Conservation (phyloP, 148 eudicot species). For the Vaccinium darrowii region DNA sequence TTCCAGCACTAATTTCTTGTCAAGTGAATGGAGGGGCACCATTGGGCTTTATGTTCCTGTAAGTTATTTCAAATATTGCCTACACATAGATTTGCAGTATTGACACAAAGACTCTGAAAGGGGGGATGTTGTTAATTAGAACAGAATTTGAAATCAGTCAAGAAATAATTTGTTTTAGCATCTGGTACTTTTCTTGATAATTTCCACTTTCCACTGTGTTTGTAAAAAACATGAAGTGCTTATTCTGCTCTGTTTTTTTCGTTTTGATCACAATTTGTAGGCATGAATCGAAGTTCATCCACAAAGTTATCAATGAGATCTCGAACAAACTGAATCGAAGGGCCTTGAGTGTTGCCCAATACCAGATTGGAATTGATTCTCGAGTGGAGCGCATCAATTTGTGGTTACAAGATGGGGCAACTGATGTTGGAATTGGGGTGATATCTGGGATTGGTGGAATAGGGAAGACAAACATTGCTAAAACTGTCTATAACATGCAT, state of each 20-base stretch:
- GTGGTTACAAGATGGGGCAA: constrained; percentile 19
- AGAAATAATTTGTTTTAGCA: not conserved
- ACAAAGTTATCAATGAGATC: constrained; percentile 5
- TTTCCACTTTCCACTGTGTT: not conserved
- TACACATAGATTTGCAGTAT: not conserved
- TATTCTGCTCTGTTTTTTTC: not conserved
- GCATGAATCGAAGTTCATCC: constrained; percentile 14
- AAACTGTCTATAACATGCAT: not conserved
- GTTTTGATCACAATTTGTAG: not conserved
- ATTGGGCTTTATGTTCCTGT: not conserved
- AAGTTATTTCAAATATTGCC: not conserved
- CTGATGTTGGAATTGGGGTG: constrained; percentile 8
- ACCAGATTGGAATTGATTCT: constrained; percentile 7
- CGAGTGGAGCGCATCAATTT: not conserved
- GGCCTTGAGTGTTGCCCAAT: constrained; percentile 1
- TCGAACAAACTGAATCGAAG: not conserved
- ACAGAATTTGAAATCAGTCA: not conserved
- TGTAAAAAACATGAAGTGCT: not conserved
- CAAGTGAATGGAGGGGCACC: not conserved
- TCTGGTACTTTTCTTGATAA: not conserved
- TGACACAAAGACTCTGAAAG: not conserved
- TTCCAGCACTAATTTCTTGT: too few species aligned
- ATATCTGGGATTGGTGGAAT: constrained; percentile 16
- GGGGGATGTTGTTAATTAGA: not conserved
- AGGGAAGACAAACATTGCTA: constrained; percentile 18